Evolutionary conservation across 192 early-diverging fungal genomes (phyloP), one percentile per base, ranked within the genome.

Genomic region (Mortierella antarctica): DNA sequence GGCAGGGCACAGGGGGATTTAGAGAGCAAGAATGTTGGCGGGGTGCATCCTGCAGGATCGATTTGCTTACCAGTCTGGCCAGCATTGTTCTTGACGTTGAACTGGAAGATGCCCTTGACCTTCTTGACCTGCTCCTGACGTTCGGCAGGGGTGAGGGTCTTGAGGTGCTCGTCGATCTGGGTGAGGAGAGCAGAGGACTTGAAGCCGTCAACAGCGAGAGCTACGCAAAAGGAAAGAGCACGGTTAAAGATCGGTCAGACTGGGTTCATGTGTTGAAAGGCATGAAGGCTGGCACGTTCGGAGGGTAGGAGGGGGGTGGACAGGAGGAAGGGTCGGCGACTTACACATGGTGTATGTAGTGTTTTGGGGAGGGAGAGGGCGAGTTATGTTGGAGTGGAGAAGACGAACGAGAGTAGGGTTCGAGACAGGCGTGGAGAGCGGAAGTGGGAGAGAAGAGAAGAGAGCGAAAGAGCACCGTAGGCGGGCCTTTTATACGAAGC

Each of bases 61-160:
- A 21, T 15, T 23, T 12, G 46, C 70, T 0, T 72, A 72, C 70
- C 70, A 9, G 48, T 77, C 69, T 94, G 88, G 6, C 89, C 90
- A 39, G 86, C 85, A 3, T 80, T 84, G 73, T 94, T 96, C 69
- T 87, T 91, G 81, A 99, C 83, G 65, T 94, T 89, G 78, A 99
- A 92, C 83, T 94, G 92, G 88, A 97, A 96, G 21, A 95, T 75
- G 31, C 93, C 95, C 59, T 97, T 97, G 74, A 88, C 86, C 84
- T 92, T 92, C 65, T 92, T 91, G 40, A 95, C 83, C 52, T 84
- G 81, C 50, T 86, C 77, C 13, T 89, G 79, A 65, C 92, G 88
- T 49, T 87, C 85, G 39, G 91, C 91, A 44, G 83, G 87, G 42
- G 89, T 77, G 39, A 91, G 87, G 10, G 84, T 79, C 51, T 86